These are phyloP conservation scores for Graphiopsis chlorocephala DNA, from an alignment of 2,329 filamentous ascomycete genomes.

Conservation along the genomic window DNA sequence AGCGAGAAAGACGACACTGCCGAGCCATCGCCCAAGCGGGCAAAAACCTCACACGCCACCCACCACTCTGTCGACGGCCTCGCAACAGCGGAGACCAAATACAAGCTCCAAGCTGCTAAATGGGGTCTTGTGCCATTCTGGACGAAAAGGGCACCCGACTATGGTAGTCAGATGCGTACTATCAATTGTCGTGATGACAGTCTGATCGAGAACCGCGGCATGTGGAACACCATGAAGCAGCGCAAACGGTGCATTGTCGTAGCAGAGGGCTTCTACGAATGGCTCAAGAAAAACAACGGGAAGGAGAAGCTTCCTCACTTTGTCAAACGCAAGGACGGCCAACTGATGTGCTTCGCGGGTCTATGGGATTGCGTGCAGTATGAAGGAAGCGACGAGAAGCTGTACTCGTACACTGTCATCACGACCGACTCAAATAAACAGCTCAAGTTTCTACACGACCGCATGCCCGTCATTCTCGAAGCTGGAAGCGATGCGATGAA, in stretches of 20 bases:
- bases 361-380: slow-evolving; percentile 87
- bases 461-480: slow-evolving; percentile 92
- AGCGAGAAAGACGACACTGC: slow-evolving; percentile 26
- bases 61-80: slow-evolving; percentile 22
- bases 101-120: slow-evolving; percentile 89
- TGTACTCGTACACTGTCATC: slow-evolving; percentile 90
- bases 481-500: slow-evolving; percentile 67
- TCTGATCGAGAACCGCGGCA: slow-evolving; percentile 68
- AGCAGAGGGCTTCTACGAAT: slow-evolving; percentile 94
- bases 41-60: slow-evolving; percentile 23
- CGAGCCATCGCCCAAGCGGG: slow-evolving; percentile 25
- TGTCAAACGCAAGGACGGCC: slow-evolving; percentile 75
- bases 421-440: slow-evolving; percentile 84
- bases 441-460: slow-evolving; percentile 82
- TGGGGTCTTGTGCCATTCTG: slow-evolving; percentile 95
- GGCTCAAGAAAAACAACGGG: slow-evolving; percentile 74
- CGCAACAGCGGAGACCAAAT: slow-evolving; percentile 50
- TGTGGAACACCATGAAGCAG: slow-evolving; percentile 92
- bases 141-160: slow-evolving; percentile 81
- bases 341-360: slow-evolving; percentile 84
- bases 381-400: slow-evolving; percentile 66
- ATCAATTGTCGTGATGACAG: slow-evolving; percentile 96
- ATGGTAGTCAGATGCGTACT: slow-evolving; percentile 74
- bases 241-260: slow-evolving; percentile 83
- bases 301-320: slow-evolving; percentile 85